Conservation (phyloP, 2,329 filamentous ascomycete genomes). For the Pseudogymnoascus sp. region DNA sequence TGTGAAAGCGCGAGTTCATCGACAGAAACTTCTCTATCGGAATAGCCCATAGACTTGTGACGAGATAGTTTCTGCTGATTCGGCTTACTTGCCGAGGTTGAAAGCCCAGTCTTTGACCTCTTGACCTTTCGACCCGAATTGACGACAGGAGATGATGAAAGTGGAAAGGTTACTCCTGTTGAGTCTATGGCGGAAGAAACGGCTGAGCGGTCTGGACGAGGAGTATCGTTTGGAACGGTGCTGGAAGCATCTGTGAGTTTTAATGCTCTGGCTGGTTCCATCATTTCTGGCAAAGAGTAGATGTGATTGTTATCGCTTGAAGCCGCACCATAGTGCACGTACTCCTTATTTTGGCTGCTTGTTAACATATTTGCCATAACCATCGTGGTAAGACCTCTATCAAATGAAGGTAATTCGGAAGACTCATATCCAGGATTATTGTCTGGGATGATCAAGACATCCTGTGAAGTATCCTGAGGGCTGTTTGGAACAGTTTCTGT, state of each 20-base stretch:
- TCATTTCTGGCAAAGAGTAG: conserved; percentile 7
- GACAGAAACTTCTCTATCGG: conserved; percentile 2
- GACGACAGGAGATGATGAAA: neutral
- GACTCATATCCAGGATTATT: neutral
- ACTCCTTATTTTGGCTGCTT: conserved; percentile 9
- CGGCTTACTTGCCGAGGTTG: neutral
- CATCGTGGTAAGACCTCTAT: neutral
- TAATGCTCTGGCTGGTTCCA: neutral
- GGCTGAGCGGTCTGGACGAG: neutral
- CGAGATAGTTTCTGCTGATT: neutral
- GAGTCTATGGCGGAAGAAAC: neutral
- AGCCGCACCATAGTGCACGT: neutral
- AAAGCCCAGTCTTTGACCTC: conserved; percentile 3
- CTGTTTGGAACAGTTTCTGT: neutral
- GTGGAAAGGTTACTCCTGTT: neutral
- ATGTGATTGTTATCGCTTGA: conserved; percentile 1
- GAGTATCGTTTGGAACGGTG: conserved; percentile 10
- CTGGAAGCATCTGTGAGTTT: conserved; percentile 5
- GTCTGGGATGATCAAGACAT: neutral
- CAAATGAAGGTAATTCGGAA: neutral
- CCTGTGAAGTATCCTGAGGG: neutral
- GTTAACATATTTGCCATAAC: conserved; percentile 4
- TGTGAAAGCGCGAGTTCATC: conserved; percentile 6
- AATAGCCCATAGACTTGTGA: neutral
- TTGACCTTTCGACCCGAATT: neutral